phyloP scores from a whole-genome alignment of 2,329 filamentous ascomycete species.

The Plenodomus lindquistii region DNA sequence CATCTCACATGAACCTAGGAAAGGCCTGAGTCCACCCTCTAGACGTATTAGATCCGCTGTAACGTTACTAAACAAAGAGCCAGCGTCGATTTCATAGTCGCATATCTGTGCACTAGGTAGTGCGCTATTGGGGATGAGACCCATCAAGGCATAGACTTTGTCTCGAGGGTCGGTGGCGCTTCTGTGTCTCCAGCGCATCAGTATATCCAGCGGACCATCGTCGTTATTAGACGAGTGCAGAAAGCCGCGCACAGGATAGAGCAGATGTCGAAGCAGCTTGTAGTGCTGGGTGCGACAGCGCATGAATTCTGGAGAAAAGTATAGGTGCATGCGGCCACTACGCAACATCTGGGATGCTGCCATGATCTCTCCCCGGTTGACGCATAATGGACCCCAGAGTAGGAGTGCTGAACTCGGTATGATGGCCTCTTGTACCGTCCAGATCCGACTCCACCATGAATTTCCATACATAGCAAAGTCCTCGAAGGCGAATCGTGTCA shows the following conservation, averaged over 20 bases:
- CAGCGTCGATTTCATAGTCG: conserved; percentile 8
- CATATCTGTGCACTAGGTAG: conserved; percentile 8
- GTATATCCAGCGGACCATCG: conserved; percentile 11
- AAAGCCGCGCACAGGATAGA: conserved; percentile 22
- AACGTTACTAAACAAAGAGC: conserved; percentile 9
- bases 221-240: too few relatives aligned
- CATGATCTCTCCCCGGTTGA: conserved; percentile 5
- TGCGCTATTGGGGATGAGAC: conserved; percentile 5
- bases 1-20: conserved; percentile 17
- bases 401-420: conserved; percentile 11
- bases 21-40: conserved; percentile 10
- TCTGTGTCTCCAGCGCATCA: conserved; percentile 23
- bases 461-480: conserved; percentile 22
- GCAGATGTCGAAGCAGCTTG: conserved; percentile 12
- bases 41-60: conserved; percentile 18
- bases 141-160: conserved; percentile 29
- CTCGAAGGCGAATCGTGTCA: conserved; percentile 13
- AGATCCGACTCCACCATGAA: conserved; percentile 22
- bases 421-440: conserved; percentile 25
- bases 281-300: too few relatives aligned
- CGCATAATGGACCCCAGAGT: conserved; percentile 13
- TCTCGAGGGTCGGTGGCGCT: conserved; percentile 27
- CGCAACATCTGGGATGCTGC: too few relatives aligned
- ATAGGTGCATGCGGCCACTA: too few relatives aligned
- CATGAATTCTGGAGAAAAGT: too few relatives aligned